Percentiles rank a stretch among this genome's conserved stretches.
phyloP scores from a whole-genome alignment of 2,329 filamentous ascomycete genomes.

The Alternaria rosae region DNA sequence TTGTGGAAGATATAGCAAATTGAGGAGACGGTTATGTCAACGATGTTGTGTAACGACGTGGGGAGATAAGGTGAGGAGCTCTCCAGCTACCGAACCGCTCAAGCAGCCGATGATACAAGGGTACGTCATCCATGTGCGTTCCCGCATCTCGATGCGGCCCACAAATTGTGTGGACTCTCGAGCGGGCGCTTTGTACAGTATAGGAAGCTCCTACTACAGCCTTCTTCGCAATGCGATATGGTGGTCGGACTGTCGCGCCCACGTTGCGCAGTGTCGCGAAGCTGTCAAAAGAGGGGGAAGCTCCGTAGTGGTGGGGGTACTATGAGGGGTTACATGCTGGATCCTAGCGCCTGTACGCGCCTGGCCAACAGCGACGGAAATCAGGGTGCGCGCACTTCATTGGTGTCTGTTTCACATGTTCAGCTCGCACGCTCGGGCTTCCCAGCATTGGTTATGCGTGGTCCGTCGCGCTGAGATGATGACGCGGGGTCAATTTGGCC shows the following conservation, averaged over 20 bases:
- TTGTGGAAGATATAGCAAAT: constrained; percentile 18
- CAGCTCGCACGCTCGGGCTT: constrained; percentile 7
- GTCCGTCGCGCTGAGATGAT: constrained; percentile 22
- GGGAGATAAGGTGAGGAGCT: constrained; percentile 27
- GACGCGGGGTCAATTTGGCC: constrained; percentile 26
- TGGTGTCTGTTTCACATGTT: constrained; percentile 1
- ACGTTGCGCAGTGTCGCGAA: background rate
- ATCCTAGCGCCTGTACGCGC: background rate
- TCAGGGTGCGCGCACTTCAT: constrained; percentile 2
- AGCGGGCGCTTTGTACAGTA: background rate
- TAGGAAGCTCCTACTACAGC: background rate
- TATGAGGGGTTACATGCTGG: background rate
- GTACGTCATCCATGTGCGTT: constrained; percentile 18
- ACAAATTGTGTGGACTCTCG: background rate
- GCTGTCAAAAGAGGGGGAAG: constrained; percentile 1
- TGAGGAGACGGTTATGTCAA: constrained; percentile 20
- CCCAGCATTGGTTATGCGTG: constrained; percentile 8
- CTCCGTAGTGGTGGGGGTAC: background rate
- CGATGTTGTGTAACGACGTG: constrained; percentile 17
- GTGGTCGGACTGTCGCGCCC: background rate
- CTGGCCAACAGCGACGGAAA: background rate
- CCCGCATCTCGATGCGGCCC: constrained; percentile 7
- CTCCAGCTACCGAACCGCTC: constrained; percentile 21
- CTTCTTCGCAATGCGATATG: background rate
- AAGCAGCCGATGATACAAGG: constrained; percentile 18